These are phyloP conservation scores for Quaeritorhiza haematococci DNA, from an alignment of 371 early-diverging fungal species.

Conservation along the genomic window DNA sequence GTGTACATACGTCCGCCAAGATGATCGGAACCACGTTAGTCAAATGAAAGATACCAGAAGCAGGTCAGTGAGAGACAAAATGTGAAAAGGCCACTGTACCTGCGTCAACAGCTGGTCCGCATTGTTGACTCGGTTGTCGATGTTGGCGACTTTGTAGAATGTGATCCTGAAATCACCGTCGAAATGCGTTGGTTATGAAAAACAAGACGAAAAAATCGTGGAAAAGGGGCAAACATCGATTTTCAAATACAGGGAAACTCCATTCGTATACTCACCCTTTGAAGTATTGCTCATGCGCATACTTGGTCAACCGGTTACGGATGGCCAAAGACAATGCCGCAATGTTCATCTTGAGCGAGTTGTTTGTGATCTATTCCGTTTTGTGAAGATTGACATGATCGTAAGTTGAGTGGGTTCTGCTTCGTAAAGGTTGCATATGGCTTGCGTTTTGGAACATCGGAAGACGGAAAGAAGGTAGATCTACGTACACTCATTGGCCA, in stretches of 20 bases:
- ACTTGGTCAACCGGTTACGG: conserved; percentile 69
- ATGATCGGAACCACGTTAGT: no score
- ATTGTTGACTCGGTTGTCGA: conserved; percentile 75
- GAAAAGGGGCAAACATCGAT: no score
- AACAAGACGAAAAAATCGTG: no score
- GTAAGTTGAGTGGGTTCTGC: no score
- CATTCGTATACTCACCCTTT: conserved; percentile 37
- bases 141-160: conserved; percentile 75
- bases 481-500: conserved; percentile 62
- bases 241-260: background rate
- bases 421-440: no score
- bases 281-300: conserved; percentile 77
- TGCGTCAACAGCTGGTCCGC: conserved; percentile 82
- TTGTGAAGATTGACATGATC: no score
- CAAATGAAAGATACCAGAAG: background rate
- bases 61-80: background rate
- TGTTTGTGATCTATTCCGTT: conserved; percentile 64
- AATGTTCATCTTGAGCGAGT: conserved; percentile 65
- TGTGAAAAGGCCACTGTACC: conserved; percentile 10
- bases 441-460: no score
- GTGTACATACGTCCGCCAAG: no score
- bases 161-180: no score
- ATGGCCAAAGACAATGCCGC: conserved; percentile 69
- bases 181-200: conserved; percentile 9
- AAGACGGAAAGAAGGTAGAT: no score